Base-by-base conservation (phyloP, 768 basidiomycete genomes). In the Boletus rubescentipes region DNA sequence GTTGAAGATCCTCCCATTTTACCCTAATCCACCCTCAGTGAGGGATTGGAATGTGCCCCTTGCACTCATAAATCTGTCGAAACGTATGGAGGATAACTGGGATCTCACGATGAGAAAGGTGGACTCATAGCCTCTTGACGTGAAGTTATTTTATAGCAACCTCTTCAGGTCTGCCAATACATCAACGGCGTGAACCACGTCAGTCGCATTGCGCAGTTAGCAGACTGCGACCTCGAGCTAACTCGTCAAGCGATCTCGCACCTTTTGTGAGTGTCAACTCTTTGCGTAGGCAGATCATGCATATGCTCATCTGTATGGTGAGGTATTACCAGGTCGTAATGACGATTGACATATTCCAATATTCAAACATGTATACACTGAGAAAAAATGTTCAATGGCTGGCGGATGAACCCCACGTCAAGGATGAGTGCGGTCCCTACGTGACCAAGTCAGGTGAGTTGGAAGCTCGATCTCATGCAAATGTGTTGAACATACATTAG, bases 311-410 rank as follows among this genome's bases (percentile, higher is more conserved):
- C 40, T 23, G 21, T 29, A 52, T 16, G 41, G 23, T n/a, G 58
- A 95, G 93, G 40, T 97, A 93, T 65, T 98, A 98, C 67, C 93
- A 97, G 73, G 93, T 95, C 38, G 85, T 97, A 59, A 93, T 98
- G 89, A 89, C 86, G 58, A 85, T 95, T 50, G 97, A 99, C 73
- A 92, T 98, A 40, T 99, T 99, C 69, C 95, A 97, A 69, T 96
- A 89, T 69, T 93, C 93, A 15, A 98, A 98, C 70, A 93, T 96
- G 86, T 99, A 99, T 67, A 93, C 93, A 1, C 77, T 94, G 26
- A 83, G 89, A 47, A 91, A 89, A 61, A 87, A 85, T 56, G 84
- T 97, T 21, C 86, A 93, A 61, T 92, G 89, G 81, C 82, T 97
- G 32, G 92, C 89, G 14, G 84, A 89, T 46, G 92, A 95, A 66